These are phyloP conservation scores for Fusarium citri DNA, from an alignment of 2,329 filamentous ascomycete species.

Conservation along the genomic window DNA sequence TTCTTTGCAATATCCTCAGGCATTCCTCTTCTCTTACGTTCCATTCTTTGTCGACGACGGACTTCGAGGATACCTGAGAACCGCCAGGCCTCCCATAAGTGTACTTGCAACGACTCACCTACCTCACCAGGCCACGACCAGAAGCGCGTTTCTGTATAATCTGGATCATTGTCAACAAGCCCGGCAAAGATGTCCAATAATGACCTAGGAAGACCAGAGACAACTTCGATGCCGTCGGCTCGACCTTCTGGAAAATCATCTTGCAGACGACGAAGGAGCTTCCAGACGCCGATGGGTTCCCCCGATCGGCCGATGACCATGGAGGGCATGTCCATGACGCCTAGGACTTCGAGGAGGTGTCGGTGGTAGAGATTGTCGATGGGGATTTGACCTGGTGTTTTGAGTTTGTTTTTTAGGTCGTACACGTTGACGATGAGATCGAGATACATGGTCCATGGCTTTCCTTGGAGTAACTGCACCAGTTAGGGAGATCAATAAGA, in stretches of 20 bases:
- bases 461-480: constrained; percentile 36
- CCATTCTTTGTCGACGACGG: constrained; percentile 33
- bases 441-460: constrained; percentile 41
- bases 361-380: constrained; percentile 28
- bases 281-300: constrained; percentile 39
- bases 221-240: constrained; percentile 25
- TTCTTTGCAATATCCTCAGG: neutral
- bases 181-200: constrained; percentile 38
- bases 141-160: constrained; percentile 32
- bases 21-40: constrained; percentile 11
- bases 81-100: constrained; percentile 43
- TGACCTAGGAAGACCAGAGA: constrained; percentile 38
- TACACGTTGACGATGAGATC: constrained; percentile 42
- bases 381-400: constrained; percentile 10
- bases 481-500: neutral
- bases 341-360: constrained; percentile 39
- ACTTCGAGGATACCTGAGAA: constrained; percentile 39
- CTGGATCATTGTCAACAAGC: constrained; percentile 35
- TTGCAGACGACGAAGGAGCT: constrained; percentile 36
- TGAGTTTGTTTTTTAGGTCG: constrained; percentile 26
- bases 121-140: constrained; percentile 41
- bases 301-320: constrained; percentile 33
- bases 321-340: constrained; percentile 41
- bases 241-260: constrained; percentile 24
- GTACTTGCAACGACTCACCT: constrained; percentile 39